Evolutionary conservation across 306 rosid genomes (phyloP).

Genomic region (Adenanthera pavonina): DNA sequence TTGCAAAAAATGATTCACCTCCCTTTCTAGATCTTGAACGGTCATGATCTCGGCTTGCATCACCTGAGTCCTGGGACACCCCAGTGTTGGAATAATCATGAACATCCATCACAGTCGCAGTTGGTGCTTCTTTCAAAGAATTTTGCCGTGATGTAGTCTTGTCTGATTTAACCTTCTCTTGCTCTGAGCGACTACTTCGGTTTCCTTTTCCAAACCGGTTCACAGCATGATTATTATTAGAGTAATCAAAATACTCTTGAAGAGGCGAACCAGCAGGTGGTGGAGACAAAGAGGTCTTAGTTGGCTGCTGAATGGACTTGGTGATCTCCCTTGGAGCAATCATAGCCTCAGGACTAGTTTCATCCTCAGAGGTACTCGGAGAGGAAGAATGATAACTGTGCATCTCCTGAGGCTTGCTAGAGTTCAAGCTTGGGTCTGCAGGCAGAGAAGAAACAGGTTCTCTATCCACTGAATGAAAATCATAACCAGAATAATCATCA

Average conservation of each 20-base stretch:
- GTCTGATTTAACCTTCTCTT: constrained; percentile 67
- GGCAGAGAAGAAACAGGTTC: constrained; percentile 57
- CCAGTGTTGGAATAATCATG: constrained; percentile 75
- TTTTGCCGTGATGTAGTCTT: constrained; percentile 71
- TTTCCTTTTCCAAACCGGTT: constrained; percentile 78
- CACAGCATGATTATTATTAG: constrained; percentile 55
- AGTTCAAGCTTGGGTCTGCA: constrained; percentile 50
- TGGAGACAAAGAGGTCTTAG: constrained; percentile 54
- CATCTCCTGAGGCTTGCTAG: constrained; percentile 71
- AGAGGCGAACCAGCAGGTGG: constrained; percentile 83
- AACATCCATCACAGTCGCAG: constrained; percentile 92
- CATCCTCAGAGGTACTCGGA: constrained; percentile 75
- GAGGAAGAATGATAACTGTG: constrained; percentile 79
- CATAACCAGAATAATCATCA: constrained; percentile 88
- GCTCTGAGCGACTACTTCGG: constrained; percentile 77
- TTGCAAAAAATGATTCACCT: constrained; percentile 75
- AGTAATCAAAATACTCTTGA: constrained; percentile 72
- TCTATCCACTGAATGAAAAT: constrained; percentile 82
- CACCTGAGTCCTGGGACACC: constrained; percentile 76
- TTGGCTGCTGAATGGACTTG: constrained; percentile 51
- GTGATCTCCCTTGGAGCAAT: constrained; percentile 51
- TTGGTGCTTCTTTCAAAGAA: constrained; percentile 78
- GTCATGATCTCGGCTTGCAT: constrained; percentile 67
- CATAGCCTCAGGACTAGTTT: constrained; percentile 63
- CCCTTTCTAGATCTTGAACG: constrained; percentile 68